A percentile compares a stretch with the other conserved stretches of the same genome.
Conservation (phyloP, 2,329 filamentous ascomycete species). For the Lecanoromycetidae sp. region DNA sequence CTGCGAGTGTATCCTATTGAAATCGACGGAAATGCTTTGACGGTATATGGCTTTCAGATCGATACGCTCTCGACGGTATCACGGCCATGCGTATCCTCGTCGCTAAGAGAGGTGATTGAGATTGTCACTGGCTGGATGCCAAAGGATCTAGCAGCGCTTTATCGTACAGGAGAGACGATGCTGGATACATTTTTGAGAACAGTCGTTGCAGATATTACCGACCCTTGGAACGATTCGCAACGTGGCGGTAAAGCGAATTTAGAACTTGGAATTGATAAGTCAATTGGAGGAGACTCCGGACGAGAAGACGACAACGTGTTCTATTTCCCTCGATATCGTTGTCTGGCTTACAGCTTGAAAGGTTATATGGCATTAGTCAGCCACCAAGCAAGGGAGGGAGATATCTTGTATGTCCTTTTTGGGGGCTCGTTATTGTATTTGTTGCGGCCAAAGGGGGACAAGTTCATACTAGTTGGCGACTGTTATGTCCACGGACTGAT, state of each 20-base stretch:
- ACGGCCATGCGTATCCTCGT: background rate
- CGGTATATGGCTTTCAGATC: background rate
- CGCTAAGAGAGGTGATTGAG: background rate
- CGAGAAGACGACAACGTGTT: background rate
- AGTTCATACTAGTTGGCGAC: background rate
- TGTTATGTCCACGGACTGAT: background rate
- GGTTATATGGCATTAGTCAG: constrained; percentile 3
- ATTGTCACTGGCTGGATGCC: background rate
- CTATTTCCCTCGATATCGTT: background rate
- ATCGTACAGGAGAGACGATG: background rate
- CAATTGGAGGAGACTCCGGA: background rate
- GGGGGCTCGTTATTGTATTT: background rate
- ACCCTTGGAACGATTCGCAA: background rate
- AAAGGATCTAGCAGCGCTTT: background rate
- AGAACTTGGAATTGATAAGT: background rate
- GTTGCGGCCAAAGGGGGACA: background rate
- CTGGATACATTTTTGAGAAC: background rate
- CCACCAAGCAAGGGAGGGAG: background rate
- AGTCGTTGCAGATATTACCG: background rate
- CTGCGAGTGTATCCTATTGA: background rate
- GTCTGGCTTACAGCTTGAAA: background rate
- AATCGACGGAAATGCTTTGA: background rate
- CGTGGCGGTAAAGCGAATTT: background rate
- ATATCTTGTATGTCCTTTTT: background rate
- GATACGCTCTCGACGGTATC: background rate